Base-by-base conservation (phyloP, 83 land plant species). In the Thuja plicata region DNA sequence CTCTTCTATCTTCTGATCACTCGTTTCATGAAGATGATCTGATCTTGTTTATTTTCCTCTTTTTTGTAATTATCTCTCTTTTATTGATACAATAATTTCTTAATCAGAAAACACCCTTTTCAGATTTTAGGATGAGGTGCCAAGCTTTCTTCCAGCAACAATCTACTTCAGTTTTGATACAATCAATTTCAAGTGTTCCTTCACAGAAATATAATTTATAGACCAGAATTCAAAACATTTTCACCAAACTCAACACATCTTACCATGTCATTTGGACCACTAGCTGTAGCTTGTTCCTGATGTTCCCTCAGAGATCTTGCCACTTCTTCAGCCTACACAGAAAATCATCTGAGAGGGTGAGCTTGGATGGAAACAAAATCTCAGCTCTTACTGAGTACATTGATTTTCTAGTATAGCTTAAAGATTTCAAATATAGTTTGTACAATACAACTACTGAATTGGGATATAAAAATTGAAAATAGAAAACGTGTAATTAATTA, bases 281-380 rank as follows among this genome's bases (percentile, higher is more conserved):
- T 88, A 12, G 57, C 91, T 19, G 30, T 73, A 43, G 88, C 80
- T 79, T 37, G 52, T 71, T 88, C 92, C 73, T 94, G 92, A 92
- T 92, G 91, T 46, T 92, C 93, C 46, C 91, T 89, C 41, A 96
- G 90, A 88, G 96, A 95, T 87, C 92, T 96, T 15, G 96, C 96
- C 40, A 92, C 78, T 86, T 96, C 98, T 91, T 97, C 98, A n/a
- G 95, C 99, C 96, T 94, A 87, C 80, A 91, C 48, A 45, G 55
- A 54, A 35, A 88, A 84, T 46, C 24, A 35, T 41, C 30, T 80
- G 46, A 41, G 84, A 40, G 45, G 11, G 24, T 80, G 38, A 80
- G 21, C 41, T 79, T 19, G 24, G 83, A 79, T 79, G 21, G 41
- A 21, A 80, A 80, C 30, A 41, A 80, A 66, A 41, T 80, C 8